These are phyloP conservation scores for Fomitopsis pinicola DNA, from an alignment of 1,284 basidiomycete genomes.

Conservation along the genomic window DNA sequence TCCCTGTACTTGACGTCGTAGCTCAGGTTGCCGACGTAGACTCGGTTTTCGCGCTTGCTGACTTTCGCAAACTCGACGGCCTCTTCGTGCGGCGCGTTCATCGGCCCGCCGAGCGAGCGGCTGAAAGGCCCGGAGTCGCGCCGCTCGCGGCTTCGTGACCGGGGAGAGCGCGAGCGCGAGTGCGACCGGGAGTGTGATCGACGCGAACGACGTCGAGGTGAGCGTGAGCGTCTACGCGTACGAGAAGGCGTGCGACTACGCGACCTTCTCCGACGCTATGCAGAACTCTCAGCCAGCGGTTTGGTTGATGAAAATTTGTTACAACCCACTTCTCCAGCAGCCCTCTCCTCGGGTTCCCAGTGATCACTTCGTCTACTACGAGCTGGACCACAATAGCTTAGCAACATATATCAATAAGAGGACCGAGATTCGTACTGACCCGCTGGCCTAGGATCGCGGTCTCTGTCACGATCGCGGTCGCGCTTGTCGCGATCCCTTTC, in stretches of 20 bases:
- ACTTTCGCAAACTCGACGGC: conserved; percentile 87
- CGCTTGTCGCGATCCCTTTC: conserved; percentile 37
- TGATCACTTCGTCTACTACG: conserved; percentile 55
- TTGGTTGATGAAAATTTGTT: conserved; percentile 6
- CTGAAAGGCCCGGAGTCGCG: conserved; percentile 61
- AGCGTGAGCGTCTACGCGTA: conserved; percentile 62
- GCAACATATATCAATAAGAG: neutral
- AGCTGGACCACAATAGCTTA: conserved; percentile 15
- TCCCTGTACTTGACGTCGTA: conserved; percentile 98
- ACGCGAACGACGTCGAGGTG: conserved; percentile 57
- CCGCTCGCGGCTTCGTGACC: conserved; percentile 60
- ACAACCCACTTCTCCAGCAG: conserved; percentile 54
- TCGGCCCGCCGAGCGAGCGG: conserved; percentile 82
- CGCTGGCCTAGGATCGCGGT: conserved; percentile 20
- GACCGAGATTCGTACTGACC: neutral
- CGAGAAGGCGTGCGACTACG: conserved; percentile 57
- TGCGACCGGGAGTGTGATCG: conserved; percentile 27
- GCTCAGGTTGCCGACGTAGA: conserved; percentile 97
- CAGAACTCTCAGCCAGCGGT: conserved; percentile 8
- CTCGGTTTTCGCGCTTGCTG: conserved; percentile 95
- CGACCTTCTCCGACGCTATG: conserved; percentile 43
- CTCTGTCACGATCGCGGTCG: conserved; percentile 34
- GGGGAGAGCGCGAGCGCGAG: conserved; percentile 45
- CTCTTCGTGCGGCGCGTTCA: conserved; percentile 88
- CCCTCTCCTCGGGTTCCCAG: conserved; percentile 73